Conservation (phyloP, 345 rosid genomes). For the Salix caprea region DNA sequence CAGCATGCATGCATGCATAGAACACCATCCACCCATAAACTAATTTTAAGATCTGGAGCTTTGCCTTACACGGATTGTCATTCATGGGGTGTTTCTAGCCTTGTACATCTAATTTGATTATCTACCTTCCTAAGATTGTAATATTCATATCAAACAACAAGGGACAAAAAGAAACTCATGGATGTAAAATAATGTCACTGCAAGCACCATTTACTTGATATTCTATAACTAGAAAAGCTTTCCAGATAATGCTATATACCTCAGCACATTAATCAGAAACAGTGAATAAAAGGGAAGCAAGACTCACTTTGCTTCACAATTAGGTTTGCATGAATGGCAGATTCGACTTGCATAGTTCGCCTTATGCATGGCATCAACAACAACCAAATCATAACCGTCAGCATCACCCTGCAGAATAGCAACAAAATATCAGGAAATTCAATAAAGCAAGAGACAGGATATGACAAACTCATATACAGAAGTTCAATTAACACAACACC, state of each 20-base stretch:
- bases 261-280: neutral
- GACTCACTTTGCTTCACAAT: constrained; percentile 97
- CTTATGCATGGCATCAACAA: constrained; percentile 99
- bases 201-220: neutral
- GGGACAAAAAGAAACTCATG: neutral
- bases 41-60: neutral
- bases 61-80: neutral
- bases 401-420: constrained; percentile 80
- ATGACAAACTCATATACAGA: constrained; percentile 7
- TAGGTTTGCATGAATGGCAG: constrained; percentile 99
- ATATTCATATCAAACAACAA: neutral
- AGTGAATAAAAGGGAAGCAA: neutral
- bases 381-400: constrained; percentile 99
- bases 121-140: neutral
- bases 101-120: neutral
- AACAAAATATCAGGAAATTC: constrained; percentile 21
- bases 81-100: neutral
- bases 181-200: neutral
- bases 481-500: constrained; percentile 40
- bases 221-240: neutral
- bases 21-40: neutral
- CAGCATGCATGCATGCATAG: neutral
- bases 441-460: constrained; percentile 8
- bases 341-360: constrained; percentile 99
- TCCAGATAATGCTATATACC: neutral